A percentile compares a stretch with the other conserved stretches of the same genome.
These are phyloP conservation scores for Wickerhamomyces ciferrii DNA, from an alignment of 805 yeast genomes.

Conservation along the genomic window DNA sequence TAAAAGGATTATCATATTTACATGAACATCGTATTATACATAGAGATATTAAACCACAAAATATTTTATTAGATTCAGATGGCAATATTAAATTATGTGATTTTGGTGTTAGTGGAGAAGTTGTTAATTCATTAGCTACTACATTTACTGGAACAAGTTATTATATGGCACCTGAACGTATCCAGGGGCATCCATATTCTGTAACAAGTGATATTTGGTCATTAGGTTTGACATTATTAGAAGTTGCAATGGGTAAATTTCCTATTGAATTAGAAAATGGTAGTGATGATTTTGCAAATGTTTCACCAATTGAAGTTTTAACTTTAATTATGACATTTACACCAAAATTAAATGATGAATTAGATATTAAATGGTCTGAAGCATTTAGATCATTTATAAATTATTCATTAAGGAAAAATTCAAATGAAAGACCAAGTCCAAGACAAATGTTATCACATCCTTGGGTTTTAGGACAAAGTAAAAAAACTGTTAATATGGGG, in stretches of 20 bases:
- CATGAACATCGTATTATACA: constrained; percentile 88
- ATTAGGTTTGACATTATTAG: constrained; percentile 83
- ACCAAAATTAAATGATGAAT: constrained; percentile 75
- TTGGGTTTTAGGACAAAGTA: constrained; percentile 80
- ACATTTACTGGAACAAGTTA: constrained; percentile 97
- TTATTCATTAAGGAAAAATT: constrained; percentile 77
- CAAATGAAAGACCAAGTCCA: constrained; percentile 82
- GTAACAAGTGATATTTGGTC: constrained; percentile 98
- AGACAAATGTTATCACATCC: constrained; percentile 92
- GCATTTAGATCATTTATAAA: constrained; percentile 79
- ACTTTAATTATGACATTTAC: constrained; percentile 76
- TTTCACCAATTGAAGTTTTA: constrained; percentile 85
- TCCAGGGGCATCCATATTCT: constrained; percentile 91
- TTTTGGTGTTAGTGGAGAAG: constrained; percentile 97
- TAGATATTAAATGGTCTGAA: constrained; percentile 74
- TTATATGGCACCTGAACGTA: constrained; percentile 98
- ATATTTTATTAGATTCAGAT: constrained; percentile 64
- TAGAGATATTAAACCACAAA: constrained; percentile 94
- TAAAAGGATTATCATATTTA: constrained; percentile 79
- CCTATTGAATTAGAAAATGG: constrained; percentile 45
- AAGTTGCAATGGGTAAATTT: constrained; percentile 88
- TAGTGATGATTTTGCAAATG: constrained; percentile 20
- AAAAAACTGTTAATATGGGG: constrained; percentile 76
- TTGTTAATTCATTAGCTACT: constrained; percentile 89
- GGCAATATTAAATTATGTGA: constrained; percentile 94